Base-by-base conservation (phyloP, 2,329 filamentous ascomycete species). In the Sclerotinia minor region DNA sequence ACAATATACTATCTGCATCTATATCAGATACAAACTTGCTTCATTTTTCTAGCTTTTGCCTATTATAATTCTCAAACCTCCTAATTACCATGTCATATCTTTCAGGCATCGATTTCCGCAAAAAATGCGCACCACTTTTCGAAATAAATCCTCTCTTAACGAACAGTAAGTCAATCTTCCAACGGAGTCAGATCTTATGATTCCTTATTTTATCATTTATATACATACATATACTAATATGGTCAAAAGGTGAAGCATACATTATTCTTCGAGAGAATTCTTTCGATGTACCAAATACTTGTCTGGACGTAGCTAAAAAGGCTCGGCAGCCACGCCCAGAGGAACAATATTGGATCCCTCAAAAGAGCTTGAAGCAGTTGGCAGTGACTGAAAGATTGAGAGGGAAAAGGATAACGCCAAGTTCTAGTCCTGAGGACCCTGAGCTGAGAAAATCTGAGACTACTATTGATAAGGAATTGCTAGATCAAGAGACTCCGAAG, bases 121-220 rank as follows among this genome's bases (percentile, higher is more conserved):
- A 4, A n/a, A 61, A 17, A 50, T 61, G 49, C 5, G 44, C 58
- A 49, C 4, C 15, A 24, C 29, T 61, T 24, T 61, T 49, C 4
- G 13, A 49, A 45, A 61, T 24, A 7, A n/a, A 61, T 61, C 44
- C 58, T 38, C n/a, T 17, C 9, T 35, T 50, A 13, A 49, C 26
- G 13, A 38, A 61, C 13, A 24, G 44, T 38, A 21, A 50, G 44
- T 50, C 5, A 29, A 24, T 13, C n/a, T 5, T 3, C 21, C 29
- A 11, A 24, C 21, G 1, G 49, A 19, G 7, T 17, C 29, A 11
- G 8, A 29, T 29, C 24, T 26, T 26, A 44, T 17, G 3, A 6
- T 49, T n/a, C 7, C 2, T 17, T 35, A 0, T 17, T 5, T 13
- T 7, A 5, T 11, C 1, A 11, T n/a, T 24, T 35, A 2, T 0